phyloP scores from a whole-genome alignment of 2,329 filamentous ascomycete species.

The Aspergillus sp. region DNA sequence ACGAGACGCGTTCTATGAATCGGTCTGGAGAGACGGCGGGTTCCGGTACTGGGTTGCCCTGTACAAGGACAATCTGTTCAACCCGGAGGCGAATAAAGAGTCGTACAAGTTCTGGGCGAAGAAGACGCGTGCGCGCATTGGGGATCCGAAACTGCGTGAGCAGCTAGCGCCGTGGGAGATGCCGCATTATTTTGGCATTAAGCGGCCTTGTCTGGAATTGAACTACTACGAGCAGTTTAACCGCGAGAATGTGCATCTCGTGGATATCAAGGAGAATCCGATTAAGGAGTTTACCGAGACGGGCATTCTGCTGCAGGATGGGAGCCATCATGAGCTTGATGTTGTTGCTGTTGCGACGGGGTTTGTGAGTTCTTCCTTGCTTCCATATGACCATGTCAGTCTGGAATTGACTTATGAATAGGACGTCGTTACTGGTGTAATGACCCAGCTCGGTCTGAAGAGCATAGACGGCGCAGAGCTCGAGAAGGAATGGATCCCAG shows the following conservation, averaged over 20 bases:
- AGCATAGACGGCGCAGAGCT: conserved; percentile 33
- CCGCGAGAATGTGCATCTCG: conserved; percentile 40
- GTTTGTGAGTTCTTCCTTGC: conserved; percentile 23
- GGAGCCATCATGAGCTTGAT: conserved; percentile 40
- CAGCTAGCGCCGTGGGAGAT: conserved; percentile 54
- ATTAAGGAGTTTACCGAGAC: conserved; percentile 17
- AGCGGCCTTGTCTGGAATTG: conserved; percentile 51
- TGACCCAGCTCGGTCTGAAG: conserved; percentile 41
- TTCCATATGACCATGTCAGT: too few species aligned
- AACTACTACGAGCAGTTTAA: conserved; percentile 54
- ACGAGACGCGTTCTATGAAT: conserved; percentile 18
- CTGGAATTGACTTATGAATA: background rate
- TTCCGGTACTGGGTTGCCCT: conserved; percentile 23
- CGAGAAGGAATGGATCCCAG: conserved; percentile 38
- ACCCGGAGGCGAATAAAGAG: conserved; percentile 48
- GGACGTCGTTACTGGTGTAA: conserved; percentile 43
- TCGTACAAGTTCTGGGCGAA: conserved; percentile 57
- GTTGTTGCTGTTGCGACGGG: conserved; percentile 48
- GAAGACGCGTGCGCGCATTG: conserved; percentile 53
- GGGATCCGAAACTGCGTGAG: conserved; percentile 51
- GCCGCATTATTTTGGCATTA: conserved; percentile 58
- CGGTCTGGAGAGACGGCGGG: conserved; percentile 17
- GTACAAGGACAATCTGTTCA: conserved; percentile 54
- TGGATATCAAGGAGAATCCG: conserved; percentile 18
- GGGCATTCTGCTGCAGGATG: conserved; percentile 42